phyloP scores from a whole-genome alignment of 2,329 filamentous ascomycete species.

The Pyrenochaeta sp. region DNA sequence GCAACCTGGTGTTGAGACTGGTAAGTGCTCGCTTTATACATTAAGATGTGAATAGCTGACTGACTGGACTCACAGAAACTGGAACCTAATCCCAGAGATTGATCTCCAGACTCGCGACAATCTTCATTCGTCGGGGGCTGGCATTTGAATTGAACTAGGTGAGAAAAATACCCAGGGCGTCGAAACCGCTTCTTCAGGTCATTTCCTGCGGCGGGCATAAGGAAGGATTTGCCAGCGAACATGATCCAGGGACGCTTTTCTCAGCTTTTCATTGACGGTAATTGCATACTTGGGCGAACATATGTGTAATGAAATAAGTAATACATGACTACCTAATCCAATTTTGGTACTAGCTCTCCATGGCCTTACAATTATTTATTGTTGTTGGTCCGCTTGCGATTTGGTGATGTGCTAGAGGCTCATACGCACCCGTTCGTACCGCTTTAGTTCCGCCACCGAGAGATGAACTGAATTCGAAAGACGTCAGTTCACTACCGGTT shows the following conservation, averaged over 20 bases:
- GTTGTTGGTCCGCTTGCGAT: not conserved
- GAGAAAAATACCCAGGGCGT: not conserved
- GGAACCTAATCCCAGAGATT: constrained; percentile 17
- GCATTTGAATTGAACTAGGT: not conserved
- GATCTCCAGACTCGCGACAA: not conserved
- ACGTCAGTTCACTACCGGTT: not conserved
- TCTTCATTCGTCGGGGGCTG: not conserved
- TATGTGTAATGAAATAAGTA: not conserved
- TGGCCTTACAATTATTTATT: too few relatives aligned
- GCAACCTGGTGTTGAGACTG: constrained; percentile 86
- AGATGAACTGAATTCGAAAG: not conserved
- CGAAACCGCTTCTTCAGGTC: not conserved
- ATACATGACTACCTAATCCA: not conserved
- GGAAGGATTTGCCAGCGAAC: not conserved
- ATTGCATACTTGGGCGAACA: not conserved
- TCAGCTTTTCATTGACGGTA: not conserved
- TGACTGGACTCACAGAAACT: constrained; percentile 33
- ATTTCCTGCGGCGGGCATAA: not conserved
- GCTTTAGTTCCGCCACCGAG: not conserved
- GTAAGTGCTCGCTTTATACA: constrained; percentile 34
- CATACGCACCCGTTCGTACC: not conserved
- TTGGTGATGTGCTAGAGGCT: not conserved
- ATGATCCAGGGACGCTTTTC: not conserved
- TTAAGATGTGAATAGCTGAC: constrained; percentile 2
- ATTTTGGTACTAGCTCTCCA: not conserved